Evolutionary conservation across 306 rosid genomes (phyloP).

Genomic region (Echinosophora koreensis): DNA sequence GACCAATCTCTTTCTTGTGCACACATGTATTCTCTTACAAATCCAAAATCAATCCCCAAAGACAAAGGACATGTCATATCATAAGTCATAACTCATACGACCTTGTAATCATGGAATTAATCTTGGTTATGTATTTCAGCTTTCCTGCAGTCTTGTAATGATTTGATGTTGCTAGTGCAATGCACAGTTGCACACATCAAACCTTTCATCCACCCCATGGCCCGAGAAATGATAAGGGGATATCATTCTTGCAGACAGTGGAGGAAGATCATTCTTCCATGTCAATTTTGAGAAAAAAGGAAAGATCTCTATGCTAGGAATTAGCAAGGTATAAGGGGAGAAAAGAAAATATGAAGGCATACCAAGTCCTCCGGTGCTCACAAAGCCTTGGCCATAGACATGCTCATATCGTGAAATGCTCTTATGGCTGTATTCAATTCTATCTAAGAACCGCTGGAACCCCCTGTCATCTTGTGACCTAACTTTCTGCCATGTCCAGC

Average conservation of each 20-base stretch:
- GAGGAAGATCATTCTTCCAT: slow-evolving; percentile 35
- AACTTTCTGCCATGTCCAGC: slow-evolving; percentile 85
- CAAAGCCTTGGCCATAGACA: slow-evolving; percentile 71
- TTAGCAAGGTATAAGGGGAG: not conserved
- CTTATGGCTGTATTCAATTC: slow-evolving; percentile 60
- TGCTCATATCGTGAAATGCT: slow-evolving; percentile 68
- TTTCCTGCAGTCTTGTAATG: not conserved
- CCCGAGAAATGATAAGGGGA: slow-evolving; percentile 26
- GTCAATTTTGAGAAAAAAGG: not conserved
- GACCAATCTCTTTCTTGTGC: slow-evolving; percentile 17
- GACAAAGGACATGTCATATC: not conserved
- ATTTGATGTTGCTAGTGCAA: not conserved
- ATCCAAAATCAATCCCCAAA: slow-evolving; percentile 11
- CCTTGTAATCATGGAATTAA: slow-evolving; percentile 18
- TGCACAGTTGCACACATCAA: not conserved
- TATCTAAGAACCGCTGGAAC: slow-evolving; percentile 72
- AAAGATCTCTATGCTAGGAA: not conserved
- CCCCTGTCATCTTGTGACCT: slow-evolving; percentile 63
- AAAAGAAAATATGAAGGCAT: slow-evolving; percentile 39
- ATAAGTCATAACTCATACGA: slow-evolving; percentile 18
- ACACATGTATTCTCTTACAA: slow-evolving; percentile 9
- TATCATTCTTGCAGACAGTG: slow-evolving; percentile 7
- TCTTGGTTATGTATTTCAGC: slow-evolving; percentile 17
- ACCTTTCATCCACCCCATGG: not conserved
- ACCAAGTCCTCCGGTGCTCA: slow-evolving; percentile 84